A percentile compares a stretch with the other conserved stretches of the same genome.
Conservation (phyloP, 352 stramenopile genomes). For the Pythium oligandrum region DNA sequence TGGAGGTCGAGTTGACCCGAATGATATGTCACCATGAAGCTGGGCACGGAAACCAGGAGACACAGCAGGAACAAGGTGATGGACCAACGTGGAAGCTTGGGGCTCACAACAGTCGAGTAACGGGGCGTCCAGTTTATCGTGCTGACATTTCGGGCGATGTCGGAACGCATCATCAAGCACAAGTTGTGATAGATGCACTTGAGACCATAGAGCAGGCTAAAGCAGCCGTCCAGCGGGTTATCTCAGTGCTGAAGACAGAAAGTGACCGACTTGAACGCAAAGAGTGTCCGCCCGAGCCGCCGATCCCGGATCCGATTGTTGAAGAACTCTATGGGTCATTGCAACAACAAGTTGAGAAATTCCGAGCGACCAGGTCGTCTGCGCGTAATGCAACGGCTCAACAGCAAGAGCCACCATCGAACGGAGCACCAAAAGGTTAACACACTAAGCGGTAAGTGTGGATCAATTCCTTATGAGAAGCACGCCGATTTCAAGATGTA, state of each 20-base stretch:
- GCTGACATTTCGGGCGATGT: conserved; percentile 10
- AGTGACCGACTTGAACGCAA: background rate
- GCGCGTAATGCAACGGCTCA: too few species aligned
- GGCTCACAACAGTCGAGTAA: conserved; percentile 3
- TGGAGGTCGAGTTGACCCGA: too few species aligned
- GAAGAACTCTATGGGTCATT: conserved; percentile 17
- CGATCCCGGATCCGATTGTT: conserved; percentile 7
- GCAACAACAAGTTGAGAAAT: conserved; percentile 11
- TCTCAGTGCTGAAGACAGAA: background rate
- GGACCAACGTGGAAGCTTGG: background rate
- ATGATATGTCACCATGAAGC: conserved; percentile 1
- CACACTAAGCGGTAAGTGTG: too few species aligned
- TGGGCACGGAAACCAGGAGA: conserved; percentile 10
- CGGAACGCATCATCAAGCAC: conserved; percentile 12
- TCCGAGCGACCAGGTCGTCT: background rate
- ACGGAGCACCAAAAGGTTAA: too few species aligned
- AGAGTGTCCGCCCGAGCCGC: too few species aligned
- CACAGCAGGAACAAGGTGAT: too few species aligned
- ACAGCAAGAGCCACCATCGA: too few species aligned
- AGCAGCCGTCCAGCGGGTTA: conserved; percentile 8
- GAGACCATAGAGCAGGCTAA: conserved; percentile 6
- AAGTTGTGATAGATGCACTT: conserved; percentile 12
- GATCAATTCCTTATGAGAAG: too few species aligned
- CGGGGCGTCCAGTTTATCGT: conserved; percentile 11
- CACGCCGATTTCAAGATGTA: too few species aligned